phyloP scores from a whole-genome alignment of 345 rosid species.

The Eucalyptus marginata region DNA sequence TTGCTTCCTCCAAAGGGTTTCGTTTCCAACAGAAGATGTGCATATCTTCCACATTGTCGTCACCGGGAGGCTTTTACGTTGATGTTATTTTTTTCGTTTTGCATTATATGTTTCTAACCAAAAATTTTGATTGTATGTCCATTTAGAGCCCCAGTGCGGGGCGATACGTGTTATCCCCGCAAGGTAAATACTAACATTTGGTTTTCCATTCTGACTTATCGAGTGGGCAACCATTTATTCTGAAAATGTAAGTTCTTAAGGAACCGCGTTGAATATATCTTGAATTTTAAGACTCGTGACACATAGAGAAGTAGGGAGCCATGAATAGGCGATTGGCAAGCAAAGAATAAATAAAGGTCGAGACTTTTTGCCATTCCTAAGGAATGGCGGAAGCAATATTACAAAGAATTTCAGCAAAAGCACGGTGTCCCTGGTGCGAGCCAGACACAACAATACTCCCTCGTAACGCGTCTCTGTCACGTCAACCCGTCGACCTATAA shows the following conservation, averaged over 20 bases:
- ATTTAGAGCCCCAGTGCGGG: no score
- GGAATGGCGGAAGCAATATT: background rate
- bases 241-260: background rate
- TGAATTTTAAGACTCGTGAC: background rate
- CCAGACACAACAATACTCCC: background rate
- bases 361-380: background rate
- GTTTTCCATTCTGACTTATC: background rate
- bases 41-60: rapidly evolving
- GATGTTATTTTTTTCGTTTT: rapidly evolving
- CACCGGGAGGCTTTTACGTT: rapidly evolving
- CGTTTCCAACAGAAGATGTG: background rate
- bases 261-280: background rate
- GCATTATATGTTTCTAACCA: no score
- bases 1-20: background rate
- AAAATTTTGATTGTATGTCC: no score
- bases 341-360: background rate
- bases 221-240: background rate
- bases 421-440: background rate
- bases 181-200: background rate
- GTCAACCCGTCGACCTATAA: background rate
- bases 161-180: background rate
- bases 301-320: background rate
- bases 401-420: background rate
- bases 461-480: background rate
- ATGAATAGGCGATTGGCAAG: background rate